Conservation (phyloP, 1,284 basidiomycete species). For the Leucoagaricus sp. region DNA sequence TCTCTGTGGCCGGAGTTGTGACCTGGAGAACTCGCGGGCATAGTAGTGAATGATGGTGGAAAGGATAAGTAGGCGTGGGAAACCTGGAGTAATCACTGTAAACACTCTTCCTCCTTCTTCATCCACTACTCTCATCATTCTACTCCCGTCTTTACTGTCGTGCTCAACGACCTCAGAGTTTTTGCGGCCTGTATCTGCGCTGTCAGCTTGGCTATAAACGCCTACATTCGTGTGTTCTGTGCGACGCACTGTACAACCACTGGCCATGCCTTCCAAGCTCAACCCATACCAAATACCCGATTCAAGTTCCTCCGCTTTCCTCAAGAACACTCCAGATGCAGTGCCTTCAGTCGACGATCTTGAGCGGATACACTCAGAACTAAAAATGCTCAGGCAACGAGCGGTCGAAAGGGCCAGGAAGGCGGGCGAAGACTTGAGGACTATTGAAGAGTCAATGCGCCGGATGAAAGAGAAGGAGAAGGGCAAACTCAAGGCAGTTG, state of each 20-base stretch:
- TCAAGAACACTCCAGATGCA: constrained; percentile 60
- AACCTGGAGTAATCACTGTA: constrained; percentile 15
- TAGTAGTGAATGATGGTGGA: constrained; percentile 1
- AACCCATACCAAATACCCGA: constrained; percentile 45
- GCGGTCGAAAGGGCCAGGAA: constrained; percentile 64
- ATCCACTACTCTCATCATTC: constrained; percentile 5
- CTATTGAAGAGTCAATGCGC: constrained; percentile 68
- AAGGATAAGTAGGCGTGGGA: constrained; percentile 17
- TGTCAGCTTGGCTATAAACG: not conserved
- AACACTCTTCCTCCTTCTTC: constrained; percentile 8
- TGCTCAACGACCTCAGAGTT: not conserved
- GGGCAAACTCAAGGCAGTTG: constrained; percentile 67
- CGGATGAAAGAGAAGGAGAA: constrained; percentile 75
- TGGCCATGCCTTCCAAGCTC: constrained; percentile 52
- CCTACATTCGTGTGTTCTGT: constrained; percentile 1
- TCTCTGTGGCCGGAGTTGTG: constrained; percentile 5
- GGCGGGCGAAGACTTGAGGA: constrained; percentile 67
- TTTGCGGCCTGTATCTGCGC: not conserved
- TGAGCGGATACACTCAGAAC: constrained; percentile 60
- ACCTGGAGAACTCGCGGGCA: constrained; percentile 17
- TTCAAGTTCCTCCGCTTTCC: constrained; percentile 52
- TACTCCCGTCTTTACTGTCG: not conserved
- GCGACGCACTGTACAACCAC: not conserved
- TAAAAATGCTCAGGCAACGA: constrained; percentile 53
- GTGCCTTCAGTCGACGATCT: constrained; percentile 76